These are phyloP conservation scores for Bimuria novae-zelandiae DNA, from an alignment of 2,329 filamentous ascomycete species.

Conservation along the genomic window DNA sequence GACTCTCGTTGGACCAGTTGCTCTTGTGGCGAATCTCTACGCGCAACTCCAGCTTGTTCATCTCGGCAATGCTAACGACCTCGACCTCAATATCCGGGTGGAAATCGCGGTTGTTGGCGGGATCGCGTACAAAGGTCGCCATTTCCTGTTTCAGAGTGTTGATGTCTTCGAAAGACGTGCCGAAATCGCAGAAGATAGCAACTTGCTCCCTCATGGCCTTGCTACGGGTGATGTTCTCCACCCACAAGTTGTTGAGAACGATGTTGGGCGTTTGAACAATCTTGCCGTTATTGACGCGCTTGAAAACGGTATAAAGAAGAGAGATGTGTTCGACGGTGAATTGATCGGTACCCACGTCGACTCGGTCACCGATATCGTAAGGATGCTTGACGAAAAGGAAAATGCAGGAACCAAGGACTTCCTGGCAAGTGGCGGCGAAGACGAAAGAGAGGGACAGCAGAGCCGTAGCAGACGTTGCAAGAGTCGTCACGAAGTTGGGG, in stretches of 20 bases:
- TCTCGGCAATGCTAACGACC: constrained; percentile 76
- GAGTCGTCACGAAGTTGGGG: constrained; percentile 79
- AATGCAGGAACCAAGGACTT: constrained; percentile 97
- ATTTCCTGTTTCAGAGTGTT: constrained; percentile 84
- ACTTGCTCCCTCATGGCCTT: constrained; percentile 90
- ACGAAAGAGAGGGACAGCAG: constrained; percentile 96
- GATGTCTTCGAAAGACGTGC: constrained; percentile 87
- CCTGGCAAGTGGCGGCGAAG: constrained; percentile 88
- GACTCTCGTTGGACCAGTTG: constrained; percentile 69
- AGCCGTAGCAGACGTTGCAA: constrained; percentile 88
- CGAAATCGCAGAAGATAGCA: constrained; percentile 78
- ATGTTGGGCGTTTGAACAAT: constrained; percentile 87
- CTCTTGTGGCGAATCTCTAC: constrained; percentile 86
- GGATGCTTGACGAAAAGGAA: constrained; percentile 99
- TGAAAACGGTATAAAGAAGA: constrained; percentile 89
- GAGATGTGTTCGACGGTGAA: constrained; percentile 93
- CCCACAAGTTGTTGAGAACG: constrained; percentile 86
- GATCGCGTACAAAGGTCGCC: constrained; percentile 78
- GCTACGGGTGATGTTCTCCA: constrained; percentile 90
- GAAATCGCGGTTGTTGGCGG: constrained; percentile 91
- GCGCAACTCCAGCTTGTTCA: constrained; percentile 84
- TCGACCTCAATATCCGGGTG: constrained; percentile 80
- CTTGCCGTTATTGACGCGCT: constrained; percentile 79
- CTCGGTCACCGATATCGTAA: constrained; percentile 92
- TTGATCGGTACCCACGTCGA: constrained; percentile 74